Evolutionary conservation across 306 rosid genomes (phyloP).

Genomic region (Pterocarpus santalinus): DNA sequence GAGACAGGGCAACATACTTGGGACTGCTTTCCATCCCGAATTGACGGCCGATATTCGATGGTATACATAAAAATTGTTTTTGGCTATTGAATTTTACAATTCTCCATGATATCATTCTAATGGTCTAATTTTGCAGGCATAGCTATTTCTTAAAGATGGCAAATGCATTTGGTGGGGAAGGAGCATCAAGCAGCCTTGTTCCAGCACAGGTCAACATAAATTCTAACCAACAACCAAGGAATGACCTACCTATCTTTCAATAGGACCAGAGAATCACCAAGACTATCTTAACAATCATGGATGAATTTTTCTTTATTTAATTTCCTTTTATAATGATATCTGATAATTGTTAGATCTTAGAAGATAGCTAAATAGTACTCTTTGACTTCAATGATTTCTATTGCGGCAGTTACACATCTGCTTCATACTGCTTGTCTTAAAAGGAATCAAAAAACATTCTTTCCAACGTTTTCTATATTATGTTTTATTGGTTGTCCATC

Average conservation of each 20-base stretch:
- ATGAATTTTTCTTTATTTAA: background rate
- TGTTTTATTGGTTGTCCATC: constrained; percentile 18
- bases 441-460: constrained; percentile 8
- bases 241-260: constrained; percentile 82
- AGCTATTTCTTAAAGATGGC: constrained; percentile 91
- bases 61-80: constrained; percentile 57
- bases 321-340: constrained; percentile 24
- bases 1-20: constrained; percentile 87
- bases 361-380: constrained; percentile 3
- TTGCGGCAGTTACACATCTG: constrained; percentile 4
- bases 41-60: constrained; percentile 94
- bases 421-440: background rate
- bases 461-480: background rate
- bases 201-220: constrained; percentile 52
- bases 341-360: constrained; percentile 27
- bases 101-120: constrained; percentile 36
- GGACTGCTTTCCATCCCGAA: constrained; percentile 98
- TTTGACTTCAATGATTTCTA: constrained; percentile 14
- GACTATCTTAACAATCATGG: constrained; percentile 29
- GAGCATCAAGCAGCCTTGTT: constrained; percentile 66
- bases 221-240: constrained; percentile 44
- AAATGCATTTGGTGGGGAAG: constrained; percentile 58
- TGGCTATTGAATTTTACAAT: background rate
- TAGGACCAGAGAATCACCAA: constrained; percentile 45
- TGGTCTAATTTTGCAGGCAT: constrained; percentile 74